Percentiles rank a stretch among this genome's conserved stretches.
phyloP scores from a whole-genome alignment of 768 basidiomycete genomes.

The Kwoniella botswanensis region DNA sequence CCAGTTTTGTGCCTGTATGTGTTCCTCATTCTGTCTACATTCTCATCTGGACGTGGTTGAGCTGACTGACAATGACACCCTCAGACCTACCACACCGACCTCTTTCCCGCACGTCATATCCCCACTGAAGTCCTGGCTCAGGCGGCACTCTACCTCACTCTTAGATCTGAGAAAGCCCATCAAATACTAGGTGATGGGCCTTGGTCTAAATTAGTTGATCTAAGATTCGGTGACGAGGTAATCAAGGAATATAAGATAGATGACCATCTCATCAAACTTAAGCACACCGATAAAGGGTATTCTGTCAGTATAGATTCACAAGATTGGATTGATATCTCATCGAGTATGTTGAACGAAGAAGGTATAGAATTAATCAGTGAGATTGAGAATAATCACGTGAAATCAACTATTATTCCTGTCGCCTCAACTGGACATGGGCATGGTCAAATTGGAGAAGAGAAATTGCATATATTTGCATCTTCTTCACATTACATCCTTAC shows the following conservation, averaged over 20 bases:
- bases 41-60: no score
- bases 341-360: constrained; percentile 20
- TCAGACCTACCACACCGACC: constrained; percentile 78
- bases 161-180: constrained; percentile 4
- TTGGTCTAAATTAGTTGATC: constrained; percentile 73
- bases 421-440: neutral
- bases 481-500: constrained; percentile 71
- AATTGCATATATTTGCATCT: constrained; percentile 71
- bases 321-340: constrained; percentile 10
- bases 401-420: constrained; percentile 73
- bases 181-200: constrained; percentile 57
- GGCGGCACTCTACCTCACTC: constrained; percentile 72
- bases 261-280: constrained; percentile 64
- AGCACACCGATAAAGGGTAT: constrained; percentile 58
- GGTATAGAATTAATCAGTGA: constrained; percentile 9
- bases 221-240: constrained; percentile 78
- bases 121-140: constrained; percentile 72
- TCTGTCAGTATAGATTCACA: constrained; percentile 15
- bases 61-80: neutral
- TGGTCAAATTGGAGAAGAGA: constrained; percentile 60
- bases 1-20: constrained; percentile 83
- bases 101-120: constrained; percentile 75
- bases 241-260: constrained; percentile 61
- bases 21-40: no score
- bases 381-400: constrained; percentile 30